Conservation (phyloP, 2,329 filamentous ascomycete species). For the Fusarium nurragi region DNA sequence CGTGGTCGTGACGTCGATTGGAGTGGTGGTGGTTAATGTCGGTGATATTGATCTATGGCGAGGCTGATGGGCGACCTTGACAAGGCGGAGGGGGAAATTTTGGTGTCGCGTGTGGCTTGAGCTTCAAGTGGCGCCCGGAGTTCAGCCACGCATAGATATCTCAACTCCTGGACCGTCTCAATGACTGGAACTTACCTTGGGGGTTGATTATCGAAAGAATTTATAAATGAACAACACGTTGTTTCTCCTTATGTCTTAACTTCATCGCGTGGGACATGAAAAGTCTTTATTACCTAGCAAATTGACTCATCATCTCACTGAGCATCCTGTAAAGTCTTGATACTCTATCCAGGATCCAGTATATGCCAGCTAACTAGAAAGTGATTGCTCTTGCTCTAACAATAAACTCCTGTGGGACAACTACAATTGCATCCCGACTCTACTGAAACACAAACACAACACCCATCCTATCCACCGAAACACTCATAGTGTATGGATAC, state of each 20-base stretch:
- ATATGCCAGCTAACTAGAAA: constrained; percentile 14
- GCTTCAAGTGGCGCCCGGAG: constrained; percentile 24
- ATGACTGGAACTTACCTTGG: neutral
- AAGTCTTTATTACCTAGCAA: neutral
- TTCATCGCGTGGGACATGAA: neutral
- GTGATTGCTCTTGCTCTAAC: constrained; percentile 16
- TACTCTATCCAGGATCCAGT: constrained; percentile 12
- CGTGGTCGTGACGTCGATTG: neutral
- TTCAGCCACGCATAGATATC: constrained; percentile 21
- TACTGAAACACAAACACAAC: constrained; percentile 84
- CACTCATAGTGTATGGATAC: constrained; percentile 89
- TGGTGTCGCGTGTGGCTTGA: constrained; percentile 33
- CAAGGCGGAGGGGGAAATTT: constrained; percentile 49
- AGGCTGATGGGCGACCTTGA: constrained; percentile 45
- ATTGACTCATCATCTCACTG: neutral
- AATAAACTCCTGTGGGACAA: constrained; percentile 10
- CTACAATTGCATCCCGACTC: constrained; percentile 18
- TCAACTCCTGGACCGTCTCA: neutral
- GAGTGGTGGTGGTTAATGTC: constrained; percentile 6
- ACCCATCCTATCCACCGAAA: constrained; percentile 89
- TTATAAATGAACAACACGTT: neutral
- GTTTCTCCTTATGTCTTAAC: neutral
- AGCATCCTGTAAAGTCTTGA: neutral
- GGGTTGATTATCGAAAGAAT: neutral
- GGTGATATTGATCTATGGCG: constrained; percentile 32